These are phyloP conservation scores for Venturia effusa DNA, from an alignment of 2,329 filamentous ascomycete species.

Conservation along the genomic window DNA sequence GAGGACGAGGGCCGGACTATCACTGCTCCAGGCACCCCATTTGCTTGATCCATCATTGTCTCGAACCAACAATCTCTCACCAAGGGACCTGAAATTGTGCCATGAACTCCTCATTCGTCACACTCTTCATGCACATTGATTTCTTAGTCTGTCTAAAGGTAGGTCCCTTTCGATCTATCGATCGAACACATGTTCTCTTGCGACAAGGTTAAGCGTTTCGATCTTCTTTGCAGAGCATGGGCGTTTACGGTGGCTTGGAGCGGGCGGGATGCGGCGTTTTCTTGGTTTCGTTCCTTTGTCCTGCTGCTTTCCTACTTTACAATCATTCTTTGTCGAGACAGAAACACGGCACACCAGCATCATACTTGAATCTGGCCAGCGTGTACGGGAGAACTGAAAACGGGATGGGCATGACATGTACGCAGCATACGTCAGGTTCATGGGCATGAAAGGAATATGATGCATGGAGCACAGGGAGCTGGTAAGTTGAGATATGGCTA, in stretches of 20 bases:
- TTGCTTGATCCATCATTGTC: background rate
- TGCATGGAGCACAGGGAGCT: background rate
- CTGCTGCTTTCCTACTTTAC: background rate
- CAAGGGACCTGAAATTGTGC: background rate
- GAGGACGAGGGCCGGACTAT: conserved; percentile 7
- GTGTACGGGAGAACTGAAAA: background rate
- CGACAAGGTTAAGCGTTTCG: background rate
- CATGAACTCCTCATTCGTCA: background rate
- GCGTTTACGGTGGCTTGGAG: background rate
- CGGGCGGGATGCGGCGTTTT: background rate
- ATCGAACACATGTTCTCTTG: background rate
- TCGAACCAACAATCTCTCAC: background rate
- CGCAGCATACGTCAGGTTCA: background rate
- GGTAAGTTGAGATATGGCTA: background rate
- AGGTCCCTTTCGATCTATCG: background rate
- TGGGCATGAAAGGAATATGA: conserved; percentile 6
- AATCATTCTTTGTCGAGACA: background rate
- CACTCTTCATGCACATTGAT: background rate
- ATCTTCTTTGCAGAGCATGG: background rate
- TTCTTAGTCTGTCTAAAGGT: background rate
- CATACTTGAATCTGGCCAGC: background rate
- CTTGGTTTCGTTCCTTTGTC: background rate
- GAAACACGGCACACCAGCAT: background rate
- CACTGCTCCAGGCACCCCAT: conserved; percentile 8
- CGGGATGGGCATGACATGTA: background rate